Evolutionary conservation across 2,329 filamentous ascomycete species (phyloP).

Genomic region (Botrytis medusae): DNA sequence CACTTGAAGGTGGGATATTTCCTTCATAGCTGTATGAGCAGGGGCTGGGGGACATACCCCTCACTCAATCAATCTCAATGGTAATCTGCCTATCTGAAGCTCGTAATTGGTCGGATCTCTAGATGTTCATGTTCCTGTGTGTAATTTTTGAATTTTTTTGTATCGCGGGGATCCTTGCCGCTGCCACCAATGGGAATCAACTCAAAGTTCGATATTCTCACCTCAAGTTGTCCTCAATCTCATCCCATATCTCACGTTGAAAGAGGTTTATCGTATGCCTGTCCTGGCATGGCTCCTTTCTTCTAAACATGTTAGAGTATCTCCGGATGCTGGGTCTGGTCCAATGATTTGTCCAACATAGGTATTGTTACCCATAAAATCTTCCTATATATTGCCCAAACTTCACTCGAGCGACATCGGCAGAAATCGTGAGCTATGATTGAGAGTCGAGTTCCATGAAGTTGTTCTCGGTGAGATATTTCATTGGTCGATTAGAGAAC

Average conservation of each 20-base stretch:
- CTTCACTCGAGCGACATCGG: constrained; percentile 4
- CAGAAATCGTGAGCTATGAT: neutral
- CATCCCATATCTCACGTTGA: neutral
- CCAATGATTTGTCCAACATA: neutral
- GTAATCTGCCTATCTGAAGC: constrained; percentile 19
- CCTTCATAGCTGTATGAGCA: neutral
- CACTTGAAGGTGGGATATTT: constrained; percentile 18
- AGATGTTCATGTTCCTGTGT: constrained; percentile 20
- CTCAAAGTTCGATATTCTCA: neutral
- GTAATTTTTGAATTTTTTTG: constrained; percentile 15
- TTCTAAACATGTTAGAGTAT: neutral
- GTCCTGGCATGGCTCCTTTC: neutral
- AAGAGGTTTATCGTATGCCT: neutral
- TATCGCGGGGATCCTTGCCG: constrained; percentile 20
- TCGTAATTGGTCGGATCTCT: constrained; percentile 13
- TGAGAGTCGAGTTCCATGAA: neutral
- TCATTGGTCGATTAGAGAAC: neutral
- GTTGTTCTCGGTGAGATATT: neutral
- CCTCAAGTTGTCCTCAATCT: neutral
- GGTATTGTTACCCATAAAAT: neutral
- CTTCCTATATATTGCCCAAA: neutral
- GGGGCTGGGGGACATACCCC: constrained; percentile 17
- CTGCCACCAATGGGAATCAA: constrained; percentile 3
- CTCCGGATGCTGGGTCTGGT: neutral
- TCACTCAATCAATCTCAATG: constrained; percentile 17